These are phyloP conservation scores for Raphanus raphanistrum DNA, from an alignment of 345 rosid species.

Conservation along the genomic window DNA sequence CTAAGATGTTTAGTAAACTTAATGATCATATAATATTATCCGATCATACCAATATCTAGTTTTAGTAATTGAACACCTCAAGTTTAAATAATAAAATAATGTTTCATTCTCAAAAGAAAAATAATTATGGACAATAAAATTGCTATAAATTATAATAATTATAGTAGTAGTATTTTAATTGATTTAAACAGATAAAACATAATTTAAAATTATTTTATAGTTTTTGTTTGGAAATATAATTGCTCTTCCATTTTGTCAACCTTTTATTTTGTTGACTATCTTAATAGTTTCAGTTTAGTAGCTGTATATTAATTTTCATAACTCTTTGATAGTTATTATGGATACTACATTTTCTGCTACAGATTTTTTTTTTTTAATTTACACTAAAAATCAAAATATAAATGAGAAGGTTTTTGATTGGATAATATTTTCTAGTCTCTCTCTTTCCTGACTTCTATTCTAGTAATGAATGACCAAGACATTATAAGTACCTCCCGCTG, in stretches of 20 bases:
- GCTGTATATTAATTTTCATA: background rate
- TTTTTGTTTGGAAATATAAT: no score
- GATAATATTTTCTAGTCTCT: constrained; percentile 8
- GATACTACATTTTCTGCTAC: background rate
- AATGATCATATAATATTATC: constrained; percentile 2
- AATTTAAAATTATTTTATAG: no score
- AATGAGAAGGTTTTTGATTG: background rate
- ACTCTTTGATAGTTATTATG: background rate
- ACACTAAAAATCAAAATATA: background rate
- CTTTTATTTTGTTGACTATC: background rate
- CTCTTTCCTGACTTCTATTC: background rate
- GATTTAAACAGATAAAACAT: background rate
- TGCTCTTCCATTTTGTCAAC: background rate
- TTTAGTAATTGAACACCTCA: background rate
- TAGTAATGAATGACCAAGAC: constrained; percentile 16
- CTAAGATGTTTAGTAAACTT: constrained; percentile 17
- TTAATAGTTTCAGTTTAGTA: background rate
- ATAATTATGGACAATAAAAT: background rate
- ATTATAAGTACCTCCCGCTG: constrained; percentile 38
- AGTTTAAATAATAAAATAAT: no score
- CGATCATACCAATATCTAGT: background rate
- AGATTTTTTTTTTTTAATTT: background rate
- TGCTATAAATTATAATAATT: background rate
- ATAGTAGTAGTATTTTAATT: background rate
- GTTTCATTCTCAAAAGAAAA: no score